Percentiles rank a stretch among this genome's conserved stretches.
These are phyloP conservation scores for Teunomyces kruisii DNA, from an alignment of 805 yeast genomes.

Conservation along the genomic window DNA sequence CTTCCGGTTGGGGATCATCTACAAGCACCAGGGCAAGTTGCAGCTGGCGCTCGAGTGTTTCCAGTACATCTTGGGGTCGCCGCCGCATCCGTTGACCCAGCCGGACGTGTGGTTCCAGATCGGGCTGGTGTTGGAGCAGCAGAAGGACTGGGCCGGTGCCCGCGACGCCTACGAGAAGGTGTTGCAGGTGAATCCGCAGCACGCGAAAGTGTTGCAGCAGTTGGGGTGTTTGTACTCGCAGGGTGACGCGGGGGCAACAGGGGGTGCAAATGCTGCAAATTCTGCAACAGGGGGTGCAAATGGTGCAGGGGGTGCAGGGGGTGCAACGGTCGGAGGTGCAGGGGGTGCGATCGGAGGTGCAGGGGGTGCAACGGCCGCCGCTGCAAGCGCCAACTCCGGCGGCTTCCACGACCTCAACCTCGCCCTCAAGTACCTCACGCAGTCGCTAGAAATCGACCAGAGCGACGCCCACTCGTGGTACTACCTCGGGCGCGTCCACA, in stretches of 20 bases:
- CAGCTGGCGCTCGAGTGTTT: slow-evolving; percentile 90
- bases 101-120: slow-evolving; percentile 99
- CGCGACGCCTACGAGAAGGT: slow-evolving; percentile 95
- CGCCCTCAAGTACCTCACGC: slow-evolving; percentile 78
- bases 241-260: too few species aligned
- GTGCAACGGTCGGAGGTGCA: too few species aligned
- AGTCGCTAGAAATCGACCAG: slow-evolving; percentile 85
- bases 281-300: too few species aligned
- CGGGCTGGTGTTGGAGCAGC: slow-evolving; percentile 93
- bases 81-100: slow-evolving; percentile 94
- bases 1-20: slow-evolving; percentile 92
- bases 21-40: slow-evolving; percentile 89
- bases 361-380: too few species aligned
- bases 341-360: too few species aligned
- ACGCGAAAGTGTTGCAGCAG: slow-evolving; percentile 94
- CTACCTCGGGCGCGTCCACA: slow-evolving; percentile 92
- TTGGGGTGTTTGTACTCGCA: slow-evolving; percentile 92
- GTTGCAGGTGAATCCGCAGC: slow-evolving; percentile 83
- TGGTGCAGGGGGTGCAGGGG: too few species aligned
- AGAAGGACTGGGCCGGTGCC: slow-evolving; percentile 87
- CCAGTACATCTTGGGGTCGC: slow-evolving; percentile 83
- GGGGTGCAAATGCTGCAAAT: too few species aligned
- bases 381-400: slow-evolving; percentile 12
- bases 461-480: slow-evolving; percentile 97
- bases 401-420: slow-evolving; percentile 74